Evolutionary conservation across 495 filamentous ascomycete genomes (phyloP).

Genomic region (Chaetomium fimeti): DNA sequence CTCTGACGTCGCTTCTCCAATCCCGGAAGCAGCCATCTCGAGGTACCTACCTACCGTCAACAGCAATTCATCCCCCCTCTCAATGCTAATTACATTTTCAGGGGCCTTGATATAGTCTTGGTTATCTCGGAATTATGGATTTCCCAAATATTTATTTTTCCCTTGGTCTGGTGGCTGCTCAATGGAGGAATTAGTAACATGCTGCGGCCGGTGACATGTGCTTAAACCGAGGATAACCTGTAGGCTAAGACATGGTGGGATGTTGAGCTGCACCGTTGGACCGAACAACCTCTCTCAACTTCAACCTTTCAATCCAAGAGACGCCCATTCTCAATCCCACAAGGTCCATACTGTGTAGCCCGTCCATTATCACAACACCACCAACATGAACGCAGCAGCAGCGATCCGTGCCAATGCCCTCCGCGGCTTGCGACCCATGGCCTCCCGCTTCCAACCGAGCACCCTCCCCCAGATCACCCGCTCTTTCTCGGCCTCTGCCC

Average conservation of each 20-base stretch:
- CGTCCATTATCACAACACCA: neutral
- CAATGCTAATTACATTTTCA: neutral
- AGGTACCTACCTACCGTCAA: neutral
- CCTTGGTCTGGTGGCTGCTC: no score
- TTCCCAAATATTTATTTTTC: neutral
- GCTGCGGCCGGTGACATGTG: neutral
- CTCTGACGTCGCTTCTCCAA: constrained; percentile 5
- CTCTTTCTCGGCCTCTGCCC: constrained; percentile 57
- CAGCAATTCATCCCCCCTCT: neutral
- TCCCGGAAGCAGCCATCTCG: neutral
- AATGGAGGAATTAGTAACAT: neutral
- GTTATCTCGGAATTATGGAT: neutral
- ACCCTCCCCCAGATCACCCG: constrained; percentile 51
- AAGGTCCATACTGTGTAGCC: no score
- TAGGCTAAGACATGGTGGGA: constrained; percentile 3
- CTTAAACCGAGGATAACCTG: constrained; percentile 36
- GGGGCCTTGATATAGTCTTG: no score
- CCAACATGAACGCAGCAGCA: constrained; percentile 22
- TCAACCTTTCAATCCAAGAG: neutral
- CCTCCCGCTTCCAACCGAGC: constrained; percentile 52
- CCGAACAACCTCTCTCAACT: constrained; percentile 1
- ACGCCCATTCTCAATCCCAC: neutral
- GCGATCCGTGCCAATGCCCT: constrained; percentile 53
- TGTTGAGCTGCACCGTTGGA: neutral
- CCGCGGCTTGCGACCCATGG: constrained; percentile 57